Percentiles rank a stretch among this genome's conserved stretches.
Conservation (phyloP, 179 eudicot genomes). For the Beta corolliflora region DNA sequence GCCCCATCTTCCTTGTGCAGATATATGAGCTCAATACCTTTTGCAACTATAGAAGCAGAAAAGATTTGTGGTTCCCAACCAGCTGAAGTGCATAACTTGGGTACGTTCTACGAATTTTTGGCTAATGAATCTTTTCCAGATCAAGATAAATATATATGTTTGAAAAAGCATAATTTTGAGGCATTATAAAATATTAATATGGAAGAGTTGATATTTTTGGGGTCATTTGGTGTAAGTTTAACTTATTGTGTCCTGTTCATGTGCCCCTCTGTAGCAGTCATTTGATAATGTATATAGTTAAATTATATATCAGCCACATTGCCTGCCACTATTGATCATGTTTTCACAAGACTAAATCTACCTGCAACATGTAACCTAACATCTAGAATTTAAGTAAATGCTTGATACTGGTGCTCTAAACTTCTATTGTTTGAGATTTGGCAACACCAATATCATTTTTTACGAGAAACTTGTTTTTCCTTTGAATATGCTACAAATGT, state of each 20-base stretch:
- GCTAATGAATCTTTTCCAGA: neutral
- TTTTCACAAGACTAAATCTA: slow-evolving; percentile 4
- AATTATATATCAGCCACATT: neutral
- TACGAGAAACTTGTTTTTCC: neutral
- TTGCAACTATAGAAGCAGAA: slow-evolving; percentile 80
- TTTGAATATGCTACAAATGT: neutral
- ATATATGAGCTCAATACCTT: slow-evolving; percentile 53
- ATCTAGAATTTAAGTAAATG: neutral
- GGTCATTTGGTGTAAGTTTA: neutral
- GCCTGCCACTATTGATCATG: neutral
- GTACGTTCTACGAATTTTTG: slow-evolving; percentile 39
- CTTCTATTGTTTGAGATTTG: neutral
- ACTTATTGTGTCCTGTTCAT: neutral
- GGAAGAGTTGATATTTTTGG: neutral
- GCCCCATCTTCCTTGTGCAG: slow-evolving; percentile 25
- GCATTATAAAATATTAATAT: neutral
- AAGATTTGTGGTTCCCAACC: slow-evolving; percentile 79
- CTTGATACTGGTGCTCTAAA: neutral
- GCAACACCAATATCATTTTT: neutral
- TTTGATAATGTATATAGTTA: neutral
- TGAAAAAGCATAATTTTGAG: neutral
- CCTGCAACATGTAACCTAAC: neutral
- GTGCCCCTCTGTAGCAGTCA: neutral
- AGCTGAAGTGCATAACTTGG: slow-evolving; percentile 88
- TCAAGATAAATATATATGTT: neutral